Evolutionary conservation across 352 stramenopile genomes (phyloP).

Genomic region (Globisporangium mamillatum): DNA sequence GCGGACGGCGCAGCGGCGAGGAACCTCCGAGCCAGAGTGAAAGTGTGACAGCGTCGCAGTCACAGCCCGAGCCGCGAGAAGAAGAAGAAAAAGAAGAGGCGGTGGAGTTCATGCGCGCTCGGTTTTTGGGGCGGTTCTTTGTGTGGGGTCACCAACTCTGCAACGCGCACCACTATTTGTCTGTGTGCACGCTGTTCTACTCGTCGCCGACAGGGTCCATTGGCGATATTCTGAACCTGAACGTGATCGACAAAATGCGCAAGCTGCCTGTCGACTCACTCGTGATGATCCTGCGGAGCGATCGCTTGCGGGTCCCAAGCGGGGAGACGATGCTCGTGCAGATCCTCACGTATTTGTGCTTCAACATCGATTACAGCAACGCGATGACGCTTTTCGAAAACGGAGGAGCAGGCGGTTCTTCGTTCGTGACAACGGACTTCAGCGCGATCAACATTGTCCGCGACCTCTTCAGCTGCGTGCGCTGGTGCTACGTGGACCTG

Average conservation of each 20-base stretch:
- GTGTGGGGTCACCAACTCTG: constrained; percentile 61
- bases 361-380: constrained; percentile 20
- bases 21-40: constrained; percentile 11
- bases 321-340: constrained; percentile 52
- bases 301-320: constrained; percentile 50
- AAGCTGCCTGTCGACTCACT: constrained; percentile 60
- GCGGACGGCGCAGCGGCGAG: background rate
- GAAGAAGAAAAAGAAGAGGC: background rate
- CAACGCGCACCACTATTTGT: constrained; percentile 69
- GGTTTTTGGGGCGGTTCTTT: constrained; percentile 35
- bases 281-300: constrained; percentile 51
- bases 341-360: constrained; percentile 44
- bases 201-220: constrained; percentile 25
- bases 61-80: background rate
- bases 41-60: constrained; percentile 6
- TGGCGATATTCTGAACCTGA: constrained; percentile 3
- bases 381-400: background rate
- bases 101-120: constrained; percentile 23
- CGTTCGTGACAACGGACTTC: background rate
- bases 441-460: constrained; percentile 37
- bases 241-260: constrained; percentile 33
- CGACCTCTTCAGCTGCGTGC: constrained; percentile 54
- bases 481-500: constrained; percentile 60
- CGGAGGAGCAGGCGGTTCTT: background rate
- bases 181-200: constrained; percentile 66